Evolutionary conservation across 2,329 filamentous ascomycete genomes (phyloP).

Genomic region (Diaporthe vaccinii): DNA sequence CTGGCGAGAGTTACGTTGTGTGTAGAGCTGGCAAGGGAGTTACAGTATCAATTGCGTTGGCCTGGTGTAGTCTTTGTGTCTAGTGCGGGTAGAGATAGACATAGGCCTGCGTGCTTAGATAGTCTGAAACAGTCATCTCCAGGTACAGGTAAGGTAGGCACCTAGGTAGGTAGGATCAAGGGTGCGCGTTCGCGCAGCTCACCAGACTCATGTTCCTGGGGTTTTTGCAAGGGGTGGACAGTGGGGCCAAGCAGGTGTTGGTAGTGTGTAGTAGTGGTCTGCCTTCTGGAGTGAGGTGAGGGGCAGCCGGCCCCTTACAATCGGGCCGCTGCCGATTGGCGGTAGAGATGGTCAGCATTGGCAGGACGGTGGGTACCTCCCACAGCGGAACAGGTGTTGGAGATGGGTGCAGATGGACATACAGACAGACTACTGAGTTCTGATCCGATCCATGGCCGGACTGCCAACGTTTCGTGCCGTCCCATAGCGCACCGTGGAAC

Average conservation of each 20-base stretch:
- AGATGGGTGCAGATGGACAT: too few species aligned
- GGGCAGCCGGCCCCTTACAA: conserved; percentile 4
- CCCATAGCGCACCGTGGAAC: neutral
- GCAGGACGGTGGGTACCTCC: neutral
- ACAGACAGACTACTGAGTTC: too few species aligned
- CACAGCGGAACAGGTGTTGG: neutral
- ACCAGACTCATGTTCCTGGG: neutral
- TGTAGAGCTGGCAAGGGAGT: too few species aligned
- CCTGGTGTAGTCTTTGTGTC: neutral
- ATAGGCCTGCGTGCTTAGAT: neutral
- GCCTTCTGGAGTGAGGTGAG: neutral
- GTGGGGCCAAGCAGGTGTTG: neutral
- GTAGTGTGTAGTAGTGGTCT: neutral
- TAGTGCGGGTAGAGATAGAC: neutral
- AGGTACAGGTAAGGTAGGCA: too few species aligned
- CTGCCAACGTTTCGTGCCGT: neutral
- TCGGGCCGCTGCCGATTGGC: conserved; percentile 35
- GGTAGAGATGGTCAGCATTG: neutral
- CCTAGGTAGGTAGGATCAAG: neutral
- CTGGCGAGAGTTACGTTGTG: conserved; percentile 36
- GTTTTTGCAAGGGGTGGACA: neutral
- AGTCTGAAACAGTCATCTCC: neutral
- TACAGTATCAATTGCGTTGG: too few species aligned
- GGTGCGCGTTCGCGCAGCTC: conserved; percentile 5
- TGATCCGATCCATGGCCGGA: neutral